Conservation (phyloP, 192 early-diverging fungal genomes). For the Mortierella hygrophila region DNA sequence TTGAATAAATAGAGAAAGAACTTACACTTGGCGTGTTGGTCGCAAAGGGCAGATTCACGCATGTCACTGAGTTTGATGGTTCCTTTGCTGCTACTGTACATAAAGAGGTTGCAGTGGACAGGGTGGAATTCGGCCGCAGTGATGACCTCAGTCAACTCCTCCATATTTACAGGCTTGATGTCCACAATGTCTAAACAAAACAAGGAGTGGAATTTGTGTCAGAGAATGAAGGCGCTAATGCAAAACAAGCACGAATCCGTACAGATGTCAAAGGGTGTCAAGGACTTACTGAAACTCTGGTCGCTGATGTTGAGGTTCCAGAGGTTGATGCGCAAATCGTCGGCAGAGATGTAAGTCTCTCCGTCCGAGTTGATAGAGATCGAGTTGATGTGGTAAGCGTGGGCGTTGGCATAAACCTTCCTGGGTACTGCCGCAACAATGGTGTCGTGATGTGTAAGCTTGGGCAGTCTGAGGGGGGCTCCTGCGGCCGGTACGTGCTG, state of each 20-base stretch:
- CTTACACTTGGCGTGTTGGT: constrained; percentile 91
- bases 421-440: constrained; percentile 96
- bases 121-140: constrained; percentile 99
- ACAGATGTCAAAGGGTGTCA: background rate
- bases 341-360: constrained; percentile 97
- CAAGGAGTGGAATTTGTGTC: background rate
- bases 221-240: background rate
- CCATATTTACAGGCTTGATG: constrained; percentile 99
- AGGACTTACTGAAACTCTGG: constrained; percentile 93
- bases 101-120: constrained; percentile 93
- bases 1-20: background rate
- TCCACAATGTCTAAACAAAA: constrained; percentile 91
- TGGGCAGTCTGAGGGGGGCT: constrained; percentile 78
- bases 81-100: constrained; percentile 99
- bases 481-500: constrained; percentile 47
- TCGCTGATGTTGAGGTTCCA: constrained; percentile 98
- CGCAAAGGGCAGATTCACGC: constrained; percentile 94
- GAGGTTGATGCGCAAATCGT: constrained; percentile 98
- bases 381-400: constrained; percentile 99
- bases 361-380: constrained; percentile 99
- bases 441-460: constrained; percentile 93
- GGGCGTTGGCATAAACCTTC: constrained; percentile 95
- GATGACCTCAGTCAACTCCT: constrained; percentile 98
- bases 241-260: background rate
- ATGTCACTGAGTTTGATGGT: constrained; percentile 99